phyloP scores from a whole-genome alignment of 179 eudicot genomes.

The Beta lomatogona region DNA sequence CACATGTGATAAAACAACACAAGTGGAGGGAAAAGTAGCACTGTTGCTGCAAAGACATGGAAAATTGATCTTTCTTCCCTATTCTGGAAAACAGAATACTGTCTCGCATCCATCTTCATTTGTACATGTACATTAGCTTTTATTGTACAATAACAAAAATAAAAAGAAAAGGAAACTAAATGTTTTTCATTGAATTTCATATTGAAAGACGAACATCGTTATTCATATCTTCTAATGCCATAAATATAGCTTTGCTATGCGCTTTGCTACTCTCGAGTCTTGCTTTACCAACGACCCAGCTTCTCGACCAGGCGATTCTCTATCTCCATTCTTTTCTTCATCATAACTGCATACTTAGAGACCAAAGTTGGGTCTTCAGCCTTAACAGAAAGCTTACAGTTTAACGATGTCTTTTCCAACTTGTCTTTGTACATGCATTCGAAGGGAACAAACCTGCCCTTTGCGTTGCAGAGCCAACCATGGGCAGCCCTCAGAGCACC shows the following conservation, averaged over 20 bases:
- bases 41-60: no score
- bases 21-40: no score
- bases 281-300: constrained; percentile 47
- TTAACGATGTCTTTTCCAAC: constrained; percentile 61
- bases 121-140: no score
- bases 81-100: no score
- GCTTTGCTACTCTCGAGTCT: not conserved
- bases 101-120: no score
- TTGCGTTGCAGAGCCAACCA: constrained; percentile 83
- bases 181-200: no score
- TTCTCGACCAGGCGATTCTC: constrained; percentile 71
- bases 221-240: not conserved
- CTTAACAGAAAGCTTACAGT: constrained; percentile 59
- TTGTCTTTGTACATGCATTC: constrained; percentile 58
- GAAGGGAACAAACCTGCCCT: constrained; percentile 68
- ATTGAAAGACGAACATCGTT: not conserved
- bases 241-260: not conserved
- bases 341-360: constrained; percentile 56
- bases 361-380: constrained; percentile 69
- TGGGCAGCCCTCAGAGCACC: constrained; percentile 96
- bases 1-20: not conserved
- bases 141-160: no score
- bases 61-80: no score
- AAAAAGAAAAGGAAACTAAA: no score
- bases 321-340: constrained; percentile 82